phyloP scores from a whole-genome alignment of 495 filamentous ascomycete species.

The Massariosphaeria phaeospora region DNA sequence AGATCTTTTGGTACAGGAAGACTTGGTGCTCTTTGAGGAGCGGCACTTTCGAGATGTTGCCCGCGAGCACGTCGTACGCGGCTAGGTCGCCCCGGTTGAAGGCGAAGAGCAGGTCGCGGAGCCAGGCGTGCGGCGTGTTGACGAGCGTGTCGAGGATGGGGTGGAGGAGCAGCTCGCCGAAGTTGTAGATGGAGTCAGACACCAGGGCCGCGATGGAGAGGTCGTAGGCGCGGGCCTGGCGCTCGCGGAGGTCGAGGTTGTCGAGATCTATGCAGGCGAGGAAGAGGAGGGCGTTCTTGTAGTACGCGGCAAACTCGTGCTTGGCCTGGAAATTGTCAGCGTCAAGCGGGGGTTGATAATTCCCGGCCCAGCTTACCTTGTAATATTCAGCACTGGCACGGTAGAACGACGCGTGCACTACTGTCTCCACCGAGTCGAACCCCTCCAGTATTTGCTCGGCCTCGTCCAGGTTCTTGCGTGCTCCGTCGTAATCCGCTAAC shows the following conservation, averaged over 20 bases:
- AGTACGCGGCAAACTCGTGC: conserved; percentile 88
- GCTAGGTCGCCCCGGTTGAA: conserved; percentile 94
- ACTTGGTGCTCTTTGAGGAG: conserved; percentile 72
- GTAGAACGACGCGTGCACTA: conserved; percentile 97
- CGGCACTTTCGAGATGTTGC: conserved; percentile 68
- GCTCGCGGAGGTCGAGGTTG: conserved; percentile 65
- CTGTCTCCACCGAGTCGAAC: conserved; percentile 92
- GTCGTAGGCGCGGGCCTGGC: conserved; percentile 79
- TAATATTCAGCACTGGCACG: conserved; percentile 92
- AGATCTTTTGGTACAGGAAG: conserved; percentile 96
- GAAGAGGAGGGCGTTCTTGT: conserved; percentile 95
- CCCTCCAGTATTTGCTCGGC: conserved; percentile 82
- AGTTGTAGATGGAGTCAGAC: conserved; percentile 96
- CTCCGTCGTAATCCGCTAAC: conserved; percentile 65
- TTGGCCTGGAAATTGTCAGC: conserved; percentile 51
- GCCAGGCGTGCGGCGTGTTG: conserved; percentile 65
- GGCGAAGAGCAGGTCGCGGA: conserved; percentile 88
- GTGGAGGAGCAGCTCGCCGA: conserved; percentile 95
- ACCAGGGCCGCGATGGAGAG: conserved; percentile 87
- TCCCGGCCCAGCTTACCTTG: conserved; percentile 49
- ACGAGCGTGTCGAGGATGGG: conserved; percentile 84
- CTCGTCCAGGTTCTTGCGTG: conserved; percentile 77
- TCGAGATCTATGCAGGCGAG: conserved; percentile 89
- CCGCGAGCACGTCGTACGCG: conserved; percentile 74
- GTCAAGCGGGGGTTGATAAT: not conserved